These are phyloP conservation scores for Lactifluus subvellereus DNA, from an alignment of 768 basidiomycete species.

Conservation along the genomic window DNA sequence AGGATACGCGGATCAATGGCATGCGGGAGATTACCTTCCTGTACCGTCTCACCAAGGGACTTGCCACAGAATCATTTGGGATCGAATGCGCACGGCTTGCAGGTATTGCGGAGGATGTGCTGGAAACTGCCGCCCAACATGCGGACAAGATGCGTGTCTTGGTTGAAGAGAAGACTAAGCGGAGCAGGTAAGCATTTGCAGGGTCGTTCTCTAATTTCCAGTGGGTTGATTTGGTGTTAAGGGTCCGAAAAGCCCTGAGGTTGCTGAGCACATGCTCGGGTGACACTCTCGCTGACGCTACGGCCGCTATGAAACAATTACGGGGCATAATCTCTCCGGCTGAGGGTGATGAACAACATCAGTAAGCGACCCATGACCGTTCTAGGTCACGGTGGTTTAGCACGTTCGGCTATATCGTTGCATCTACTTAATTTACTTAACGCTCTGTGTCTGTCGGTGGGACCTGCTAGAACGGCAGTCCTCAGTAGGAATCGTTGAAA, in stretches of 20 bases:
- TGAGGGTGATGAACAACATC: background rate
- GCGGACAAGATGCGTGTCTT: constrained; percentile 50
- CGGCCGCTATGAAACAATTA: background rate
- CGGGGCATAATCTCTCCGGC: background rate
- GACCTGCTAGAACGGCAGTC: background rate
- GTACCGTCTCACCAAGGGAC: constrained; percentile 66
- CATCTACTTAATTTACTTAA: background rate
- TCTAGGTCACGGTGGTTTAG: background rate
- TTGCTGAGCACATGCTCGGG: constrained; percentile 1
- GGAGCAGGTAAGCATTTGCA: constrained; percentile 41
- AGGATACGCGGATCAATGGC: constrained; percentile 64
- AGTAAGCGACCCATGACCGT: background rate
- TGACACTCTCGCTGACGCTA: constrained; percentile 1
- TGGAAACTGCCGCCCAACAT: constrained; percentile 49
- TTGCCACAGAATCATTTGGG: constrained; percentile 82
- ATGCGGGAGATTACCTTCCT: constrained; percentile 80
- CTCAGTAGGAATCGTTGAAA: background rate
- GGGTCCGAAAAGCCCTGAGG: constrained; percentile 16
- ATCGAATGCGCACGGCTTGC: constrained; percentile 91
- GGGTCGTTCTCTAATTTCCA: background rate
- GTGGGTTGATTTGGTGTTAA: background rate
- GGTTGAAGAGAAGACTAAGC: constrained; percentile 44
- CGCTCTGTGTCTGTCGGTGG: background rate
- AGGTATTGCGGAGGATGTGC: constrained; percentile 65
- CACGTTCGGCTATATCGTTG: background rate